Base-by-base conservation (phyloP, 148 eudicot species). In the Talinum fruticosum region DNA sequence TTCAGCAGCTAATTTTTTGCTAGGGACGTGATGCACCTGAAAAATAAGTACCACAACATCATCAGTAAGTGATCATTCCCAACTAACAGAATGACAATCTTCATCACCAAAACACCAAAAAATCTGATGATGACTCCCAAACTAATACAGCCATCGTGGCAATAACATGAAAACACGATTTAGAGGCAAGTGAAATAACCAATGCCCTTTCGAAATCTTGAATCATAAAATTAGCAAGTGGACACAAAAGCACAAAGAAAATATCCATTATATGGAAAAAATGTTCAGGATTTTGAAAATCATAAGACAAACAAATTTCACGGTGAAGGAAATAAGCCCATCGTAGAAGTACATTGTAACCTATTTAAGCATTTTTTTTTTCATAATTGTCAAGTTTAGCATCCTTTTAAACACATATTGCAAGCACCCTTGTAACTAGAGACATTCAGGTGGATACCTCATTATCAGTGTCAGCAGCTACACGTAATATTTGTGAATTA, bases 1-100 rank as follows among this genome's bases (percentile, higher is more conserved):
- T 82, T 95, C 99, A 76, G 96, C 80, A 75, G 89, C 90, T 77
- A 83, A 34, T 84, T 88, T 95, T 88, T 89, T 95, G 82, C 79
- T 85, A 35, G 89, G 86, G 78, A 86, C 82, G 70, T 83, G 96
- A 65, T 79, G 93, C 45, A 93, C 93, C 97, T 93, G 83, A 82
- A 69, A 64, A 69, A 59, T 2, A 73, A 44, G n/a, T 24, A 28
- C 36, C 54, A 38, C 37, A 28, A 38, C 32, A 78, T 28, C 37
- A 57, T 1, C 71, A 30, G 61, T 21, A 62, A 64, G 54, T 37
- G 64, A 34, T 6, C 10, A 77, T 28, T 76, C 30, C 41, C 21
- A 77, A 1, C 18, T 19, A 34, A 23, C 23, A n/a, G 32, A 69
- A 35, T 28, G 18, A 24, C 26, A 54, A 53, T 36, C 38, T 8